A percentile compares a stretch with the other conserved stretches of the same genome.
These are phyloP conservation scores for Crithidia bombi DNA, from an alignment of 208 protist genomes.

Conservation along the genomic window DNA sequence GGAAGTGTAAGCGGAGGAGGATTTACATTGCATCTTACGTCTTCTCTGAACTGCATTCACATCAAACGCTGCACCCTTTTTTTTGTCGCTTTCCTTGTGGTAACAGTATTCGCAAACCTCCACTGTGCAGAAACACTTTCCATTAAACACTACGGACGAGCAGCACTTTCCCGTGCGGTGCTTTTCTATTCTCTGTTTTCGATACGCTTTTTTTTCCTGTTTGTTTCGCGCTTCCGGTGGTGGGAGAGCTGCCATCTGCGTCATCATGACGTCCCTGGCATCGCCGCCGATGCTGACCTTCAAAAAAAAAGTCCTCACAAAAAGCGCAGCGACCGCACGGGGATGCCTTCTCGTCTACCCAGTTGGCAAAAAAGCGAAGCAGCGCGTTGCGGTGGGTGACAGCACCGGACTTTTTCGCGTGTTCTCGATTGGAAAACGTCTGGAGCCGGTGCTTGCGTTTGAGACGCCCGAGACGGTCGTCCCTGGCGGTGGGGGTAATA, in stretches of 20 bases:
- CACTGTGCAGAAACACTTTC: no score
- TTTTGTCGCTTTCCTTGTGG: background rate
- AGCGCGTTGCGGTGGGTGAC: slow-evolving; percentile 81
- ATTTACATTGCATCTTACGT: background rate
- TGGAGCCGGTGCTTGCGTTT: slow-evolving; percentile 59
- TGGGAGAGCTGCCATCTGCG: background rate
- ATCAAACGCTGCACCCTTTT: background rate
- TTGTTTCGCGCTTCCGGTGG: background rate
- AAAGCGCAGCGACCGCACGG: slow-evolving; percentile 39
- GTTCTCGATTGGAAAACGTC: slow-evolving; percentile 62
- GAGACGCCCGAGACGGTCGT: slow-evolving; percentile 41
- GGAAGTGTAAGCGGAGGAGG: background rate
- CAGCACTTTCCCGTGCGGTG: no score
- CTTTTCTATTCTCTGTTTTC: no score
- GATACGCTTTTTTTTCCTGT: background rate
- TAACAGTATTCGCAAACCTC: no score
- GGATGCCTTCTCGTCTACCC: slow-evolving; percentile 85
- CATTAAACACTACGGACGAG: no score
- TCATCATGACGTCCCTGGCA: slow-evolving; percentile 14
- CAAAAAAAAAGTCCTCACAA: slow-evolving; percentile 46
- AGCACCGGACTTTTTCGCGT: slow-evolving; percentile 56
- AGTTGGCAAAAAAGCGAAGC: slow-evolving; percentile 61
- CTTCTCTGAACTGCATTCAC: background rate
- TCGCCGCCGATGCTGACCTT: slow-evolving; percentile 21
- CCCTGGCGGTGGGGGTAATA: background rate